A percentile compares a stretch with the other conserved stretches of the same genome.
These are phyloP conservation scores for Apiospora rasikravindrae DNA, from an alignment of 2,329 filamentous ascomycete genomes.

Conservation along the genomic window DNA sequence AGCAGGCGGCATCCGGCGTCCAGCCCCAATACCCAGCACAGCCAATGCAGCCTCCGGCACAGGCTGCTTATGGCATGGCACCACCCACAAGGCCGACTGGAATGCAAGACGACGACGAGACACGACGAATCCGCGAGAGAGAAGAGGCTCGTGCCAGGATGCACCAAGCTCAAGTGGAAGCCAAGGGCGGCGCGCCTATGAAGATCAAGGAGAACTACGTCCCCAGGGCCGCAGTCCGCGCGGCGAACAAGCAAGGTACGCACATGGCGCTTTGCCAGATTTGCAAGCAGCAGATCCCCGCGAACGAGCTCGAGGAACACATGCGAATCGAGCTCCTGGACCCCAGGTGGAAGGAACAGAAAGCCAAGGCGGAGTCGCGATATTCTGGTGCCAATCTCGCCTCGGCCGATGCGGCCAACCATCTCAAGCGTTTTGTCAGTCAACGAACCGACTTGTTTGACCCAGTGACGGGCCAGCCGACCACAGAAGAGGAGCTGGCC, in stretches of 20 bases:
- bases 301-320: slow-evolving; percentile 87
- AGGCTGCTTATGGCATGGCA: slow-evolving; percentile 39
- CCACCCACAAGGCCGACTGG: slow-evolving; percentile 41
- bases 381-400: slow-evolving; percentile 86
- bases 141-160: slow-evolving; percentile 66
- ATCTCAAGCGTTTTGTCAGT: slow-evolving; percentile 91
- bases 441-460: slow-evolving; percentile 90
- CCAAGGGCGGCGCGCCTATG: slow-evolving; percentile 74
- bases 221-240: slow-evolving; percentile 77
- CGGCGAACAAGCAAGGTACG: slow-evolving; percentile 67
- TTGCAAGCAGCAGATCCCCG: slow-evolving; percentile 87
- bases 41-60: slow-evolving; percentile 45
- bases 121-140: slow-evolving; percentile 67
- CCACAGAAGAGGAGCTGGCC: slow-evolving; percentile 75
- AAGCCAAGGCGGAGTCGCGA: slow-evolving; percentile 84
- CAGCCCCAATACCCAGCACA: slow-evolving; percentile 36
- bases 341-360: slow-evolving; percentile 94
- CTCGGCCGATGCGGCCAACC: slow-evolving; percentile 87
- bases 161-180: slow-evolving; percentile 80
- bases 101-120: slow-evolving; percentile 66
- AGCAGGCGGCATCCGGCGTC: slow-evolving; percentile 26
- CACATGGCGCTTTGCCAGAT: slow-evolving; percentile 85
- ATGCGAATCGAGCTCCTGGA: slow-evolving; percentile 95
- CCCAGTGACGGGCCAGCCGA: slow-evolving; percentile 66
- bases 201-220: slow-evolving; percentile 95